Evolutionary conservation across 345 rosid species (phyloP).

Genomic region (Citrus sp.): DNA sequence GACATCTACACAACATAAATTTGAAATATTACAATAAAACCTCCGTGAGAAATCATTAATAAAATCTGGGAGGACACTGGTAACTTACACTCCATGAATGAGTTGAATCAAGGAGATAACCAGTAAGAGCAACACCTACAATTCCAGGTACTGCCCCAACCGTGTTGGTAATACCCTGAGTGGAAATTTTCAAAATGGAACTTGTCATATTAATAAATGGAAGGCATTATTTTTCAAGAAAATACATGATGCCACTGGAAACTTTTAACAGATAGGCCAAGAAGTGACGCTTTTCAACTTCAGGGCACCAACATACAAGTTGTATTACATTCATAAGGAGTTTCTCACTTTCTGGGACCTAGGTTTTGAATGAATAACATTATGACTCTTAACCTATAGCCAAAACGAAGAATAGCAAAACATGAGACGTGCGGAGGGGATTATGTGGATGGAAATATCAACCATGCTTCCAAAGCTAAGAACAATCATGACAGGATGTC

Average conservation of each 20-base stretch:
- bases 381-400: background rate
- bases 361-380: background rate
- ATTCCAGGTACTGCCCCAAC: constrained; percentile 94
- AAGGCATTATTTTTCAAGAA: background rate
- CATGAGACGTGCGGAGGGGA: background rate
- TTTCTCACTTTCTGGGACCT: background rate
- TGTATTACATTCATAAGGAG: background rate
- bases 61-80: background rate
- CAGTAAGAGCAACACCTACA: constrained; percentile 87
- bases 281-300: background rate
- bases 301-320: background rate
- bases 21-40: background rate
- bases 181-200: background rate
- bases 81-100: constrained; percentile 96
- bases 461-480: background rate
- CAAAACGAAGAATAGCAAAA: background rate
- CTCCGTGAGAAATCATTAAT: background rate
- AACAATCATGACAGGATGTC: background rate
- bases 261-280: background rate
- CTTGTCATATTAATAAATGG: background rate
- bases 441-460: background rate
- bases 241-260: background rate
- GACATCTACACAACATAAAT: constrained; percentile 49
- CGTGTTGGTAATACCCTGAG: constrained; percentile 88
- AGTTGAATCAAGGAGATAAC: constrained; percentile 86